phyloP scores from a whole-genome alignment of 441 rosid species.

The Arabidopsis lyrata region DNA sequence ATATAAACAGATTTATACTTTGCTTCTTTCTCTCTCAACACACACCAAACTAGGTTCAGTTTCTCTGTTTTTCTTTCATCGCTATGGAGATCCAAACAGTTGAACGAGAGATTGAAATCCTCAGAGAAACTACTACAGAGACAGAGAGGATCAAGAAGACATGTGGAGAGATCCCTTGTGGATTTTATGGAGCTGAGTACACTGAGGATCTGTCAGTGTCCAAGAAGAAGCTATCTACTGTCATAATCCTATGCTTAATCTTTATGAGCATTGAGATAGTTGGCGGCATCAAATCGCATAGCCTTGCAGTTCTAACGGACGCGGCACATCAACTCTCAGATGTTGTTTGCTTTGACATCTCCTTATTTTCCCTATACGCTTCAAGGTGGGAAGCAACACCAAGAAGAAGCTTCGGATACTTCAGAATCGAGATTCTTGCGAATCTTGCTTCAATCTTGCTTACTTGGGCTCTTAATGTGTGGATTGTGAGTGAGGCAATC shows the following conservation, averaged over 20 bases:
- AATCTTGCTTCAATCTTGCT: neutral
- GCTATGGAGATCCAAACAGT: too few species aligned
- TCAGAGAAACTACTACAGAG: too few species aligned
- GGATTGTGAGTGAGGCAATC: neutral
- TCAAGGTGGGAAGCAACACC: neutral
- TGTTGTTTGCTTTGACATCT: conserved; percentile 74
- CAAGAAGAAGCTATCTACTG: neutral
- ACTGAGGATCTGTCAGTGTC: neutral
- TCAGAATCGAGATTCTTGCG: neutral
- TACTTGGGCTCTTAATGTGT: neutral
- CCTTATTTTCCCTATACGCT: conserved; percentile 52
- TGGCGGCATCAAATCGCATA: conserved; percentile 75
- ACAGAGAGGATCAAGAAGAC: neutral
- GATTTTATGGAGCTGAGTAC: neutral
- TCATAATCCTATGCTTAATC: neutral
- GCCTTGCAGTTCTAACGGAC: conserved; percentile 41
- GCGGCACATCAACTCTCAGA: conserved; percentile 22
- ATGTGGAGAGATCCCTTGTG: neutral
- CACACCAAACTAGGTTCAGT: too few species aligned
- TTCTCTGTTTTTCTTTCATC: too few species aligned
- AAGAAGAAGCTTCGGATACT: neutral
- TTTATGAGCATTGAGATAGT: conserved; percentile 64
- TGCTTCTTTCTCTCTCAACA: too few species aligned
- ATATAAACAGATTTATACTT: too few species aligned
- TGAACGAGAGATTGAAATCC: too few species aligned